Evolutionary conservation across 2,329 filamentous ascomycete species (phyloP), one percentile per base, ranked within the genome.

Genomic region (Westerdykella sp.): DNA sequence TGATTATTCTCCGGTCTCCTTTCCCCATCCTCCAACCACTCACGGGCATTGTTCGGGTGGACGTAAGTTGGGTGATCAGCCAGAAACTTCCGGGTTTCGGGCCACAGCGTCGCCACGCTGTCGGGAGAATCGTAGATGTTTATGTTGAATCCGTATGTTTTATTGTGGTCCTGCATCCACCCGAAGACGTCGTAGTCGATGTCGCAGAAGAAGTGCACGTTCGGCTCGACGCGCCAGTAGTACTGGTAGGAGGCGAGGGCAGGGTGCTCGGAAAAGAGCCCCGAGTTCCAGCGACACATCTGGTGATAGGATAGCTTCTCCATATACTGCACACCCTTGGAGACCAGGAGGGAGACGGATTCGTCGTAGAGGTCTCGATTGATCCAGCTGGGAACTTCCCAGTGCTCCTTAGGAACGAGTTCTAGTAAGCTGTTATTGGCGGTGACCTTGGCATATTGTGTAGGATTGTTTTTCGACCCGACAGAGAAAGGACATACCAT

Each of bases 251-350:
- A 70, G 52, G 81, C 75, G 44, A 98, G 79, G 0, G 89, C 90
- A 0, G 89, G 88, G 68, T 98, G 93, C 63, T 93, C 89, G 75
- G 95, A 96, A 76, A 98, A 98, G 69, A 97, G 77, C 62, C 93
- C 93, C 61, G 87, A 94, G 73, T 98, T 98, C 93, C 93, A 98
- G 44, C 93, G 83, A 66, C 93, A 98, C 93, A 98, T 98, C 65
- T 97, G 86, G 69, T 97, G 91, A 71, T 98, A 98, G 39, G 89
- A 95, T 42, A 87, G 71, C 75, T 86, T 87, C 56, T 82, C 78
- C 59, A 87, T 87, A 67, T 98, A 98, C 65, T 97, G 91, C 35
- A 98, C 88, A 9, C 85, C 78, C 59, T 91, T 80, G 63, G 93
- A 85, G 60, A 86, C 76, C 43, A 98, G 78, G 7, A 94, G 79